Evolutionary conservation across 2,329 filamentous ascomycete species (phyloP).

Genomic region (Thelonectria blattea): DNA sequence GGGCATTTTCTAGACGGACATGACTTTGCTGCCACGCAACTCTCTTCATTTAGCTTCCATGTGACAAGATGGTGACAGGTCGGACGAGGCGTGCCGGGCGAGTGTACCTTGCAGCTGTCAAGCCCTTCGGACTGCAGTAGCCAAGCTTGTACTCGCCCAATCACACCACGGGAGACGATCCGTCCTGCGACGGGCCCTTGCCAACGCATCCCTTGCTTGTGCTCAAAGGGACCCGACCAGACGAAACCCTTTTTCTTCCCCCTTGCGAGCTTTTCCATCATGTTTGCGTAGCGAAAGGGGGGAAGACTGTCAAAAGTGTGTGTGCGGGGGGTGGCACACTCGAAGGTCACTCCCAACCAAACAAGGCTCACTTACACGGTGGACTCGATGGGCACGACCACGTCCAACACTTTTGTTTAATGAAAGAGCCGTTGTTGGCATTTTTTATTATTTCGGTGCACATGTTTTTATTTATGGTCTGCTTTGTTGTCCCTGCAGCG

Average conservation of each 20-base stretch:
- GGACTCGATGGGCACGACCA: not conserved
- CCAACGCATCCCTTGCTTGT: not conserved
- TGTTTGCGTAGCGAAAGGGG: not conserved
- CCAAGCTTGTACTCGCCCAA: not conserved
- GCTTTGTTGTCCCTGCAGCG: conserved; percentile 3
- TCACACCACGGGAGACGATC: not conserved
- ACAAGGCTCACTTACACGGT: not conserved
- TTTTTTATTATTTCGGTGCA: not conserved
- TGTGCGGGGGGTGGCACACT: not conserved
- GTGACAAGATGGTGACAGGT: not conserved
- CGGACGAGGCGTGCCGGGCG: not conserved
- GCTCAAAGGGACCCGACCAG: not conserved
- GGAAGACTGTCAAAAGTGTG: not conserved
- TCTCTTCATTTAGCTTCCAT: not conserved
- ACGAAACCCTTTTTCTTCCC: not conserved
- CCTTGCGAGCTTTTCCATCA: not conserved
- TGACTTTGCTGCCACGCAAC: not conserved
- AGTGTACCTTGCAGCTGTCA: conserved; percentile 5
- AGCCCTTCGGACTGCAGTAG: not conserved
- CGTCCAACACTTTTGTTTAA: not conserved
- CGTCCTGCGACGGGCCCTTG: not conserved
- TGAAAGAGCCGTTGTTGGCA: not conserved
- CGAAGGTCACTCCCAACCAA: not conserved
- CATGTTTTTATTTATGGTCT: not conserved
- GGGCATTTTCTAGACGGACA: conserved; percentile 11